A percentile compares a stretch with the other conserved stretches of the same genome.
Evolutionary conservation across 495 filamentous ascomycete species (phyloP).

Genomic region (Trichoderma virens): DNA sequence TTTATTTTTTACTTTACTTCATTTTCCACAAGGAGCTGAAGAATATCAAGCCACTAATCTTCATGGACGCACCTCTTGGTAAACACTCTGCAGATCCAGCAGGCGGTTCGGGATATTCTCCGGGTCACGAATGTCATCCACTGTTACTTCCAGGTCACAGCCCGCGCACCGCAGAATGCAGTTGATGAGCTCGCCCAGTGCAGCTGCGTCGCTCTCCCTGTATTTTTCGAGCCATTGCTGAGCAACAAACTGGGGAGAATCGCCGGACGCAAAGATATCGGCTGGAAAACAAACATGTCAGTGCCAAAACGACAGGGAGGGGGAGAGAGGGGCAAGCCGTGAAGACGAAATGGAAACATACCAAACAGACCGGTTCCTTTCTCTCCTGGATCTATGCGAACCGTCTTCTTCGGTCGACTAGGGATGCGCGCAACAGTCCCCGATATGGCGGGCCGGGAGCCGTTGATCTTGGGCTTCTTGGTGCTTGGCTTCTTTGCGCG

Average conservation of each 20-base stretch:
- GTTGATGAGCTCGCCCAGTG: conserved; percentile 79
- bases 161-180: conserved; percentile 79
- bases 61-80: conserved; percentile 49
- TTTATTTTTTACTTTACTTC: background rate
- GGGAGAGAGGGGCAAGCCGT: background rate
- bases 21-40: background rate
- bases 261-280: conserved; percentile 70
- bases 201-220: conserved; percentile 53
- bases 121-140: conserved; percentile 75
- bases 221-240: conserved; percentile 73
- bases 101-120: conserved; percentile 66
- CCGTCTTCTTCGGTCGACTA: conserved; percentile 54
- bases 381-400: conserved; percentile 39
- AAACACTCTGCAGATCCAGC: conserved; percentile 71
- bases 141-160: conserved; percentile 62
- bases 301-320: conserved; percentile 8
- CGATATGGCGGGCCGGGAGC: conserved; percentile 40
- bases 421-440: conserved; percentile 46
- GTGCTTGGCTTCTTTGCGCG: conserved; percentile 49
- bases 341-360: conserved; percentile 29
- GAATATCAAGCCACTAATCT: background rate
- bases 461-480: conserved; percentile 73
- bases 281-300: conserved; percentile 38
- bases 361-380: conserved; percentile 69
- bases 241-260: conserved; percentile 65